phyloP scores from a whole-genome alignment of 2,329 filamentous ascomycete genomes.

The Leptodontidium sp. region DNA sequence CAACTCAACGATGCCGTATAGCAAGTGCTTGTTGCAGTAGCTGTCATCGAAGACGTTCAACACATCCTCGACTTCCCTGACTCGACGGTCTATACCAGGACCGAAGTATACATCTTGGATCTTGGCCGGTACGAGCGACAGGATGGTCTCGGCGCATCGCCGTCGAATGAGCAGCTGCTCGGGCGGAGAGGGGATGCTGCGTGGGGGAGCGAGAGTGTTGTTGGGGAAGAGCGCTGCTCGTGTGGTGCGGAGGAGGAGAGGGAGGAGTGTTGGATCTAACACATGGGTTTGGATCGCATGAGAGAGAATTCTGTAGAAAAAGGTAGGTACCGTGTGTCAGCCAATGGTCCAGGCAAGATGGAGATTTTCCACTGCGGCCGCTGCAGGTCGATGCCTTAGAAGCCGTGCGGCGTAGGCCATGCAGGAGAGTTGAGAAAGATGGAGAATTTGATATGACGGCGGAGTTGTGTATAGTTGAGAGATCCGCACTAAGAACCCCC shows the following conservation, averaged over 20 bases:
- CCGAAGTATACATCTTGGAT: conserved; percentile 49
- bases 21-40: conserved; percentile 92
- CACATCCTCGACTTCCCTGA: conserved; percentile 57
- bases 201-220: conserved; percentile 74
- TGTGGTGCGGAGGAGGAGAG: conserved; percentile 72
- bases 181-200: conserved; percentile 67
- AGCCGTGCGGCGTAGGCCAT: conserved; percentile 25
- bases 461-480: conserved; percentile 23
- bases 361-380: background rate
- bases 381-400: conserved; percentile 1
- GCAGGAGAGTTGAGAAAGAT: conserved; percentile 23
- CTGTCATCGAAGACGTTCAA: conserved; percentile 80
- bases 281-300: conserved; percentile 63
- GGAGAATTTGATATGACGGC: conserved; percentile 8
- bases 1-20: conserved; percentile 84
- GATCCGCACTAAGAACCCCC: background rate
- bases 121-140: conserved; percentile 53
- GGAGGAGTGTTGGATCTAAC: conserved; percentile 70
- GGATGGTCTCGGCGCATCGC: conserved; percentile 69
- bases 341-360: conserved; percentile 23
- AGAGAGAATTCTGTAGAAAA: conserved; percentile 55
- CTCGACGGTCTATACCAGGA: conserved; percentile 51
- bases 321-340: conserved; percentile 31
- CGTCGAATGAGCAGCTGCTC: conserved; percentile 68
- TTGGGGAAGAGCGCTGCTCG: conserved; percentile 87